These are phyloP conservation scores for Schizochytrium sp. DNA, from an alignment of 108 stramenopile genomes.

Conservation along the genomic window DNA sequence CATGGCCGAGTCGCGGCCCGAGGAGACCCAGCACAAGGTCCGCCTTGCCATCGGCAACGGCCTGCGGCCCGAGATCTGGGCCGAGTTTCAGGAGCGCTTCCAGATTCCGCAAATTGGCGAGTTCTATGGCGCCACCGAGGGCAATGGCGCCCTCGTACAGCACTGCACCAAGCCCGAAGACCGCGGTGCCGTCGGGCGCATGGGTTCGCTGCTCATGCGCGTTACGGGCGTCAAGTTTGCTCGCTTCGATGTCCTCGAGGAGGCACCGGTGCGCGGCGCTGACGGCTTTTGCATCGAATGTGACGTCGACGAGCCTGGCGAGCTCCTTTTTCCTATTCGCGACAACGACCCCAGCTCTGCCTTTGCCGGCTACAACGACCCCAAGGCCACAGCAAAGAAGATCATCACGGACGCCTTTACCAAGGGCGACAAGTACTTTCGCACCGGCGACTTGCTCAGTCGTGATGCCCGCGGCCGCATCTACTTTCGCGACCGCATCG, in stretches of 20 bases:
- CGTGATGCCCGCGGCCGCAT: conserved; percentile 36
- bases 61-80: conserved; percentile 49
- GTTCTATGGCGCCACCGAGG: conserved; percentile 55
- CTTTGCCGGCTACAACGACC: conserved; percentile 50
- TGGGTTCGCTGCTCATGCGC: conserved; percentile 27
- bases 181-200: conserved; percentile 40
- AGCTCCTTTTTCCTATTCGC: conserved; percentile 40
- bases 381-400: conserved; percentile 41
- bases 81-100: conserved; percentile 36
- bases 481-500: conserved; percentile 50
- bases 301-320: conserved; percentile 36
- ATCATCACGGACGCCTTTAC: conserved; percentile 37
- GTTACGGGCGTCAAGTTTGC: conserved; percentile 18
- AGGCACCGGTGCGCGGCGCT: conserved; percentile 29
- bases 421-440: conserved; percentile 43
- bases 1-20: background rate
- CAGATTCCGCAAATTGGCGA: conserved; percentile 34
- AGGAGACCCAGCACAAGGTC: conserved; percentile 16
- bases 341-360: conserved; percentile 28
- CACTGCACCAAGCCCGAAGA: background rate
- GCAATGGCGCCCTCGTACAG: conserved; percentile 28
- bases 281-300: conserved; percentile 28
- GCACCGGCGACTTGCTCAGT: conserved; percentile 43
- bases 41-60: conserved; percentile 53
- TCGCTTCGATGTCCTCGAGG: conserved; percentile 29